These are phyloP conservation scores for Sarcodon sp. DNA, from an alignment of 768 basidiomycete genomes.

Conservation along the genomic window DNA sequence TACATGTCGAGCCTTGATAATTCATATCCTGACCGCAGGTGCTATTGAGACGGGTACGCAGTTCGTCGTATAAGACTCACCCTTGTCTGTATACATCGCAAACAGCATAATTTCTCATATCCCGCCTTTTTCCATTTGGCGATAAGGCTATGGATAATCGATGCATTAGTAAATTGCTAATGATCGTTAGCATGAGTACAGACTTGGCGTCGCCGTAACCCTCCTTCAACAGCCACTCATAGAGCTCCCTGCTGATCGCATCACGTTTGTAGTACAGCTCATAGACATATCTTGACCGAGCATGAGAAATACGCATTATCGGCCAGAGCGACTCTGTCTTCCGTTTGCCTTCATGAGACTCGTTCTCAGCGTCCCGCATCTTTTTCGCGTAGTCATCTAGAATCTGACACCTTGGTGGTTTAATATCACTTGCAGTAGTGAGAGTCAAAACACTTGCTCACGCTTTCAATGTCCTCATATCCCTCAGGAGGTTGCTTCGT, in stretches of 20 bases:
- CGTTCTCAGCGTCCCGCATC: conserved; percentile 99
- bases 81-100: conserved; percentile 92
- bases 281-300: conserved; percentile 92
- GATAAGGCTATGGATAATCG: conserved; percentile 50
- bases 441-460: conserved; percentile 18
- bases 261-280: conserved; percentile 98
- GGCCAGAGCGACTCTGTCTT: conserved; percentile 91
- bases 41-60: not conserved
- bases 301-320: conserved; percentile 96
- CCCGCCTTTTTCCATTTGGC: conserved; percentile 99
- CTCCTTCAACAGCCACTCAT: conserved; percentile 96
- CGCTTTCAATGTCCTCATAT: conserved; percentile 84
- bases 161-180: not conserved
- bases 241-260: conserved; percentile 83
- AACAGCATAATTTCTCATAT: conserved; percentile 95
- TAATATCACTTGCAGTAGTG: not conserved
- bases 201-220: conserved; percentile 95
- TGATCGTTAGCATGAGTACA: conserved; percentile 17
- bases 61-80: conserved; percentile 22
- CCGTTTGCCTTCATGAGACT: conserved; percentile 96
- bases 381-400: conserved; percentile 98
- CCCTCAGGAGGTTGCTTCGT: conserved; percentile 95
- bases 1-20: conserved; percentile 96
- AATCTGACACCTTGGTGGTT: conserved; percentile 34
- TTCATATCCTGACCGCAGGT: conserved; percentile 76